These are phyloP conservation scores for Nitzschia sp. DNA, from an alignment of 108 stramenopile genomes.

Conservation along the genomic window DNA sequence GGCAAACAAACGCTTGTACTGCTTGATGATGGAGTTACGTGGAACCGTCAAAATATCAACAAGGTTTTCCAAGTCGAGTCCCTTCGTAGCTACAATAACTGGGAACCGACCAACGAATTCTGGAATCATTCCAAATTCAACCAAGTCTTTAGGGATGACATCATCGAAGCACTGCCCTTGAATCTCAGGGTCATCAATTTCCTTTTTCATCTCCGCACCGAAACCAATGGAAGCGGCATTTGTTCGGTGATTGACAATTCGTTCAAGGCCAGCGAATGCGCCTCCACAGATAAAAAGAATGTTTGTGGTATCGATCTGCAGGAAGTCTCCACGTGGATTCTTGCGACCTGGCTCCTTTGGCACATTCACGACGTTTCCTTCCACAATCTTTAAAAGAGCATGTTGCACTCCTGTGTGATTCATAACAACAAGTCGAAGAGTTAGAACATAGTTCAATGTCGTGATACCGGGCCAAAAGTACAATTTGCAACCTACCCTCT, in stretches of 20 bases:
- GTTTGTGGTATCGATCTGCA: conserved; percentile 97
- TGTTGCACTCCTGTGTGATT: conserved; percentile 92
- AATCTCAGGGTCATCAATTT: conserved; percentile 84
- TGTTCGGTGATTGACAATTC: conserved; percentile 90
- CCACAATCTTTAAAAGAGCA: conserved; percentile 97
- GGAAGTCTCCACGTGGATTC: conserved; percentile 93
- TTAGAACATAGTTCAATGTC: too few species aligned
- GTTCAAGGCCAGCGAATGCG: conserved; percentile 96
- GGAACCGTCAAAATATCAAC: conserved; percentile 95
- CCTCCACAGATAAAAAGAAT: conserved; percentile 98
- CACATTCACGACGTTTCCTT: conserved; percentile 97
- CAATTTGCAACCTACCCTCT: conserved; percentile 57
- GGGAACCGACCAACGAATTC: conserved; percentile 98
- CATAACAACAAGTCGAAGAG: too few species aligned
- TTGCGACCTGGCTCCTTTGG: conserved; percentile 97
- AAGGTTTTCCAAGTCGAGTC: conserved; percentile 86
- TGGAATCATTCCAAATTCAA: conserved; percentile 95
- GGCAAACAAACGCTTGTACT: conserved; percentile 94
- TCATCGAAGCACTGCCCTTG: conserved; percentile 88
- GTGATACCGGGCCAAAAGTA: too few species aligned
- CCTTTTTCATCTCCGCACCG: conserved; percentile 94
- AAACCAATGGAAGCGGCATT: conserved; percentile 95
- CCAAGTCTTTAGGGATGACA: conserved; percentile 94
- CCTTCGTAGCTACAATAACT: conserved; percentile 93
- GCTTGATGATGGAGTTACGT: conserved; percentile 95